phyloP scores from a whole-genome alignment of 257 asterid species.

The Przewalskia tangutica region DNA sequence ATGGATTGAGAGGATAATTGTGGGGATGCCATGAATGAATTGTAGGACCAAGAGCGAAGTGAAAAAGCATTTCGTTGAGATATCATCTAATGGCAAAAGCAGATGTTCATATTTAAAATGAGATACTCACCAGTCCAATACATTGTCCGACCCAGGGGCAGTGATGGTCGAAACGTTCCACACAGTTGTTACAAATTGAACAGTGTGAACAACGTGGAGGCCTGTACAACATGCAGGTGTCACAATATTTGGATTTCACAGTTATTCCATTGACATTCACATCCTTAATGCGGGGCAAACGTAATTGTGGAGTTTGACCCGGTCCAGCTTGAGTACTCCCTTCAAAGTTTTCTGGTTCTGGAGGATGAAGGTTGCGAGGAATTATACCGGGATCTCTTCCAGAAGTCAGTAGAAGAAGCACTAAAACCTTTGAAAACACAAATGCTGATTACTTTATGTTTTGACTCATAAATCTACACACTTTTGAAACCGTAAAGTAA shows the following conservation, averaged over 20 bases:
- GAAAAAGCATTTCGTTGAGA: slow-evolving; percentile 15
- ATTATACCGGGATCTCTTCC: slow-evolving; percentile 90
- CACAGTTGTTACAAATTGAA: slow-evolving; percentile 90
- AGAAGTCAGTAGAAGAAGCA: slow-evolving; percentile 66
- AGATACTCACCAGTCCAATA: slow-evolving; percentile 62
- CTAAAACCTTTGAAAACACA: slow-evolving; percentile 40
- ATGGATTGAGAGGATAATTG: neutral
- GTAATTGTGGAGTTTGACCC: slow-evolving; percentile 35
- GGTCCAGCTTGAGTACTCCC: slow-evolving; percentile 31
- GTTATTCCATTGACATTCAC: slow-evolving; percentile 53
- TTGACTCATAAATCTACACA: neutral
- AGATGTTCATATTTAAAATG: neutral
- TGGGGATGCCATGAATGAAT: neutral
- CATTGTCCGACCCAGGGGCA: slow-evolving; percentile 99
- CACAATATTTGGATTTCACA: slow-evolving; percentile 79
- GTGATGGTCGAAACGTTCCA: slow-evolving; percentile 91
- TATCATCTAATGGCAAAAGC: neutral
- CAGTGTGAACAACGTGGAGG: slow-evolving; percentile 98
- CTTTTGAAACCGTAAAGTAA: neutral
- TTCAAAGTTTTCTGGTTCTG: slow-evolving; percentile 61
- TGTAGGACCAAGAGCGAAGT: neutral
- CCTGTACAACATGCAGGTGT: slow-evolving; percentile 79
- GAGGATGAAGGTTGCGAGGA: slow-evolving; percentile 83
- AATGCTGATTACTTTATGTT: neutral
- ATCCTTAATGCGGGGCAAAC: slow-evolving; percentile 65